Base-by-base conservation (phyloP, 441 rosid species). In the Bruguiera hainesii region DNA sequence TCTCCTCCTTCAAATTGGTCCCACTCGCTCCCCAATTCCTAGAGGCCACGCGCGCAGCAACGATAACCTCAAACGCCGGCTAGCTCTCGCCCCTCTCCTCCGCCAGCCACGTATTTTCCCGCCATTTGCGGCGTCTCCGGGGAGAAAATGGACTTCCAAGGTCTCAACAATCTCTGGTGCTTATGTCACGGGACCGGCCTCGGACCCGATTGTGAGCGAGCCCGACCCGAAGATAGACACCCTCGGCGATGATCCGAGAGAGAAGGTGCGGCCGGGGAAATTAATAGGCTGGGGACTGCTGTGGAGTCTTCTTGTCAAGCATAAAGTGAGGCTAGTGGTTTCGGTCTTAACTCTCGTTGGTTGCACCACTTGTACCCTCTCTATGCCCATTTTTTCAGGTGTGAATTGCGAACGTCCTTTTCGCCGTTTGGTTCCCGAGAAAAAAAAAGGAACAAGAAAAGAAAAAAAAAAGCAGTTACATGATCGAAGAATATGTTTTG, bases 371-470 rank as follows among this genome's bases (percentile, higher is more conserved):
- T 93, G 93, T 65, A 93, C 97, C 67, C 96, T 93, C 68, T 89
- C 97, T 18, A 85, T 88, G 97, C 97, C 97, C 33, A 70, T 93
- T 26, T 93, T 86, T 66, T 91, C 98, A 31, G 98, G 98, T 93
- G 65, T 5, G 53, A 30, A 16, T 31, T 9, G 19, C 4, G 1
- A 2, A 18, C 48, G 5, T 13, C 15, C 16, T 13, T n/a, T n/a
- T 26, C 33, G 4, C 10, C 31, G 19, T 46, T 68, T 28, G 18
- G 55, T 35, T 66, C 16, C 21, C 53, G 28, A 8, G 53, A 26
- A 35, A 33, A 1, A 3, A 39, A 11, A 11, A 11, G 0, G 3
- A 39, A 39, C 6, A 10, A 10, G 10, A 37, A 10, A 37, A 35
- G 39, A 33, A 33, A 29, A 30, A 31, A 6, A 31, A 35, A 35